Evolutionary conservation across 2,329 filamentous ascomycete genomes (phyloP).

Genomic region (Calonectria leucothoes): DNA sequence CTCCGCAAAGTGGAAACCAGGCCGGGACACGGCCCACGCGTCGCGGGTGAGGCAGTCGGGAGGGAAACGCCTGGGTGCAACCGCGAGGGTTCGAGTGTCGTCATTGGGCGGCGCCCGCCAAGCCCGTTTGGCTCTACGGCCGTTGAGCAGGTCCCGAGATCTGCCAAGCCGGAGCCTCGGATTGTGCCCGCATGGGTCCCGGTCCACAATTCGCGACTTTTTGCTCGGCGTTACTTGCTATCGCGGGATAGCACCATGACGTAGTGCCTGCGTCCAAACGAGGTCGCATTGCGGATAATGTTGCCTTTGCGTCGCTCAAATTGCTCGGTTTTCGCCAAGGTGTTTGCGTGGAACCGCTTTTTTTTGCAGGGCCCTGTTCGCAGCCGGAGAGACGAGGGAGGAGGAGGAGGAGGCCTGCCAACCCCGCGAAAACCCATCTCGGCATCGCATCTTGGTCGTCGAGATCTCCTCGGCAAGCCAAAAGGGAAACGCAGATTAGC

Average conservation of each 20-base stretch:
- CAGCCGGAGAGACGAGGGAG: background rate
- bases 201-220: constrained; percentile 14
- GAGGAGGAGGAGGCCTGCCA: background rate
- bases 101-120: constrained; percentile 37
- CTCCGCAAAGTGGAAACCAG: constrained; percentile 4
- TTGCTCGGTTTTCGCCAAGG: background rate
- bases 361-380: background rate
- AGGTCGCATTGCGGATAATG: background rate
- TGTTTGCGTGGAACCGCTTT: background rate
- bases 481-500: background rate
- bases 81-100: constrained; percentile 23
- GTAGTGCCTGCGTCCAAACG: background rate
- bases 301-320: background rate
- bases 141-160: constrained; percentile 20
- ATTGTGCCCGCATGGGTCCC: constrained; percentile 2
- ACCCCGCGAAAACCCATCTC: constrained; percentile 9
- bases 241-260: background rate
- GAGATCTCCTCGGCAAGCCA: constrained; percentile 1
- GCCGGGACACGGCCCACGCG: constrained; percentile 18
- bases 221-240: constrained; percentile 36
- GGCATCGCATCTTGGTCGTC: background rate
- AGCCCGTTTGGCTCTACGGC: constrained; percentile 18
- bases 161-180: constrained; percentile 39
- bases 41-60: constrained; percentile 8
- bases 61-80: background rate